Percentiles rank a stretch among this genome's conserved stretches.
Conservation (phyloP, 2,329 filamentous ascomycete genomes). For the Monilinia polystroma region DNA sequence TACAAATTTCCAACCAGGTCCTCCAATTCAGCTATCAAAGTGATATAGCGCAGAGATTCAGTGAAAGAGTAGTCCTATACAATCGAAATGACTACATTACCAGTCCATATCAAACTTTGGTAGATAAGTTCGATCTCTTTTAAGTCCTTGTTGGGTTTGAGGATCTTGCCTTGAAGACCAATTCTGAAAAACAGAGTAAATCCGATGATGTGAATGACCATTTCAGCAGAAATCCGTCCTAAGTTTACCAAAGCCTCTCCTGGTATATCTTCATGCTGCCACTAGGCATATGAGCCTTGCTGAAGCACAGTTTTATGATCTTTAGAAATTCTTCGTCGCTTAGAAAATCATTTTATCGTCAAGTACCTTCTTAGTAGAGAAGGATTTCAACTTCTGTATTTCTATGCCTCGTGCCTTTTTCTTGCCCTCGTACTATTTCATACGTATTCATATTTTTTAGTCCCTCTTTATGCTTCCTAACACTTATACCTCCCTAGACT, state of each 20-base stretch:
- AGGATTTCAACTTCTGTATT: not conserved
- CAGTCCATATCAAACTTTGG: not conserved
- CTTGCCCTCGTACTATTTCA: too few relatives aligned
- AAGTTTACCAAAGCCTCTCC: not conserved
- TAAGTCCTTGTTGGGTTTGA: too few relatives aligned
- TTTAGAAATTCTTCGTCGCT: not conserved
- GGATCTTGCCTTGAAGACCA: too few relatives aligned
- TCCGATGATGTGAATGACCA: not conserved
- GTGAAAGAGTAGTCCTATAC: too few relatives aligned
- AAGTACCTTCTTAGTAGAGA: not conserved
- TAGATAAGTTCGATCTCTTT: too few relatives aligned
- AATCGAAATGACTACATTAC: too few relatives aligned
- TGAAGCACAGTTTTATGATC: fast-evolving
- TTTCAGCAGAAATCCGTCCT: fast-evolving
- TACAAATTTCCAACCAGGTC: not conserved
- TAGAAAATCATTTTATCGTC: too few relatives aligned
- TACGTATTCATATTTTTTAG: too few relatives aligned
- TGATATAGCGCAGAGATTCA: too few relatives aligned
- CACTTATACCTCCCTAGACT: too few relatives aligned
- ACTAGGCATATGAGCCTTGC: fast-evolving
- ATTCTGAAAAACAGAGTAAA: not conserved
- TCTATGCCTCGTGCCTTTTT: not conserved
- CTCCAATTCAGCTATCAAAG: not conserved
- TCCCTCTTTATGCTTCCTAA: too few relatives aligned
- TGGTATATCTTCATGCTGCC: too few relatives aligned